phyloP scores from a whole-genome alignment of 257 asterid genomes.

The Knoxia roxburghii region DNA sequence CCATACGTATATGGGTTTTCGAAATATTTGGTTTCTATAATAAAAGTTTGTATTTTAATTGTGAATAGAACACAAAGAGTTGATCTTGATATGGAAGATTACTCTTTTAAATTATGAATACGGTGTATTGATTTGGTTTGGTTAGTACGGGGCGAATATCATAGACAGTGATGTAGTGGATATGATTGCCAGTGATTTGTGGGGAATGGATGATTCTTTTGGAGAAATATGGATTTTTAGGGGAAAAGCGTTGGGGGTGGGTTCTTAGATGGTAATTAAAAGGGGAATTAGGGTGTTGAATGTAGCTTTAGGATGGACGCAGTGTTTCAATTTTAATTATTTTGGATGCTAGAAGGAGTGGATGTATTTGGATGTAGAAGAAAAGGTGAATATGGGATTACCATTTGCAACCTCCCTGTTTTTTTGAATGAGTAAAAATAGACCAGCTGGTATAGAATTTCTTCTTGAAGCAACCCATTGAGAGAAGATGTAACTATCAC shows the following conservation, averaged over 20 bases:
- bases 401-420: background rate
- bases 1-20: background rate
- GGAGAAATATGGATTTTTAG: background rate
- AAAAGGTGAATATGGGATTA: background rate
- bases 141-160: background rate
- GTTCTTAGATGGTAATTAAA: background rate
- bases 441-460: no score
- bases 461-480: no score
- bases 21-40: no score
- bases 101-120: background rate
- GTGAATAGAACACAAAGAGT: background rate
- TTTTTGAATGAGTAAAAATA: background rate
- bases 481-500: no score
- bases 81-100: background rate
- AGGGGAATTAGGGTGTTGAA: background rate
- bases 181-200: background rate
- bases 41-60: slow-evolving; percentile 3
- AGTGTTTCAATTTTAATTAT: background rate
- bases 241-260: background rate
- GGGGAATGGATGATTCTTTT: background rate
- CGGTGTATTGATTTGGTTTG: no score
- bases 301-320: background rate
- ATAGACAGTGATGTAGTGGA: background rate
- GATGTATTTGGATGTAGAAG: background rate
- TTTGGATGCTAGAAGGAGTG: background rate